Conservation (phyloP, 768 basidiomycete genomes). For the Kwoniella sp. region DNA sequence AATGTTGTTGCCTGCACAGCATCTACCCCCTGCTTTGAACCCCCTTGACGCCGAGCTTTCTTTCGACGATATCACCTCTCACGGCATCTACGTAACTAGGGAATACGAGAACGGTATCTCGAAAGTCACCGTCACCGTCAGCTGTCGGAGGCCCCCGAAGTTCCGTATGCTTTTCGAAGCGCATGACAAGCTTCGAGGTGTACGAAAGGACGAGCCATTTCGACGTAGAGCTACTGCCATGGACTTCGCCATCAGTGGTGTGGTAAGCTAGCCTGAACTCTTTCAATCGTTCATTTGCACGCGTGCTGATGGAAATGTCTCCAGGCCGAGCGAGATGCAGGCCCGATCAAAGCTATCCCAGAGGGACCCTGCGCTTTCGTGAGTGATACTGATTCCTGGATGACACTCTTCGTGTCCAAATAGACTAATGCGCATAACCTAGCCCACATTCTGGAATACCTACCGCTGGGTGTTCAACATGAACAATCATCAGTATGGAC, state of each 20-base stretch:
- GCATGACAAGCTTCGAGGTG: slow-evolving; percentile 14
- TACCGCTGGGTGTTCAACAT: slow-evolving; percentile 42
- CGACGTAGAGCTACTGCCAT: slow-evolving; percentile 45
- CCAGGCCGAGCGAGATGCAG: slow-evolving; percentile 41
- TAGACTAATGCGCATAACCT: background rate
- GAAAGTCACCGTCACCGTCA: slow-evolving; percentile 45
- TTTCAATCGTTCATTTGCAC: background rate
- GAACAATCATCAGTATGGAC: background rate
- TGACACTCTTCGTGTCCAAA: too few species aligned
- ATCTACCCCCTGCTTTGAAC: slow-evolving; percentile 36
- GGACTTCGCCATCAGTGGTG: slow-evolving; percentile 38
- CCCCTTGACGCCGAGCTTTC: slow-evolving; percentile 47
- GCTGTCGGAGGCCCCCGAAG: slow-evolving; percentile 44
- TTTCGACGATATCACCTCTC: slow-evolving; percentile 48
- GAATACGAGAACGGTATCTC: background rate
- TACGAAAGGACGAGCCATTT: slow-evolving; percentile 7
- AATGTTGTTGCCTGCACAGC: slow-evolving; percentile 14
- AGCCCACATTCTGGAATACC: slow-evolving; percentile 51
- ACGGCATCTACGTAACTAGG: slow-evolving; percentile 36
- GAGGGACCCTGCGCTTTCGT: slow-evolving; percentile 47
- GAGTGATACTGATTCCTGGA: slow-evolving; percentile 18
- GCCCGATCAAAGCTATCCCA: slow-evolving; percentile 41
- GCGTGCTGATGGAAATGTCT: background rate
- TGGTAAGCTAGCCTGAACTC: slow-evolving; percentile 31
- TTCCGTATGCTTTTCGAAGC: slow-evolving; percentile 41